These are phyloP conservation scores for Bombardia bombarda DNA, from an alignment of 495 filamentous ascomycete species.

Conservation along the genomic window DNA sequence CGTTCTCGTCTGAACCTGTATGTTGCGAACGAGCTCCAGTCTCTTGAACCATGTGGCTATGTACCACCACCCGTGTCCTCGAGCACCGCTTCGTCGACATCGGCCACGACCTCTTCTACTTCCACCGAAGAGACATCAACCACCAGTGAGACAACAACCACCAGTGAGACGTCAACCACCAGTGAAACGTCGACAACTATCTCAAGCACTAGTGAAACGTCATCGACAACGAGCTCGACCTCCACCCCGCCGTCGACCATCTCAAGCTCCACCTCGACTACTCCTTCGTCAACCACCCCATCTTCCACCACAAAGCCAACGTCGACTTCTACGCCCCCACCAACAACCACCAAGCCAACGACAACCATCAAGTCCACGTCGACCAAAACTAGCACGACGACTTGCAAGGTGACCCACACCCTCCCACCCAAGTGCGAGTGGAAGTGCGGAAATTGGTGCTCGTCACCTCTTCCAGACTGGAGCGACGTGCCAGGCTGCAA, in stretches of 20 bases:
- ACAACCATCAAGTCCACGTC: constrained; percentile 13
- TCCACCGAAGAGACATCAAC: constrained; percentile 18
- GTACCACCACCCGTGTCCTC: constrained; percentile 8
- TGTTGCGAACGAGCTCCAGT: constrained; percentile 32
- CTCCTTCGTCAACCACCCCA: constrained; percentile 12
- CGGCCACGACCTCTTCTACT: constrained; percentile 8
- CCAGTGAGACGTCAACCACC: no score
- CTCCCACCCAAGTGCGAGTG: constrained; percentile 40
- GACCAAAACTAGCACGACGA: constrained; percentile 28
- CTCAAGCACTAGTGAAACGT: constrained; percentile 3
- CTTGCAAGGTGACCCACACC: constrained; percentile 32
- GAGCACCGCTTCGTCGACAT: constrained; percentile 1
- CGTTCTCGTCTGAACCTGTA: constrained; percentile 35
- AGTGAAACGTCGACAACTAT: background rate
- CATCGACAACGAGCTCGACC: constrained; percentile 5
- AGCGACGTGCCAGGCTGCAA: constrained; percentile 28
- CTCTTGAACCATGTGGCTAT: constrained; percentile 37
- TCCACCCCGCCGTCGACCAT: background rate
- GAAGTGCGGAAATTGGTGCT: constrained; percentile 44
- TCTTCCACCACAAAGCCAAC: constrained; percentile 3
- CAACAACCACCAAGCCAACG: constrained; percentile 11
- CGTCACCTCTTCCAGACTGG: constrained; percentile 37
- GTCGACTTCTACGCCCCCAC: constrained; percentile 4
- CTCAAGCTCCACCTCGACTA: constrained; percentile 8
- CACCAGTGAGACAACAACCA: no score